phyloP scores from a whole-genome alignment of 495 filamentous ascomycete genomes.

The Aspergillus hancockii region DNA sequence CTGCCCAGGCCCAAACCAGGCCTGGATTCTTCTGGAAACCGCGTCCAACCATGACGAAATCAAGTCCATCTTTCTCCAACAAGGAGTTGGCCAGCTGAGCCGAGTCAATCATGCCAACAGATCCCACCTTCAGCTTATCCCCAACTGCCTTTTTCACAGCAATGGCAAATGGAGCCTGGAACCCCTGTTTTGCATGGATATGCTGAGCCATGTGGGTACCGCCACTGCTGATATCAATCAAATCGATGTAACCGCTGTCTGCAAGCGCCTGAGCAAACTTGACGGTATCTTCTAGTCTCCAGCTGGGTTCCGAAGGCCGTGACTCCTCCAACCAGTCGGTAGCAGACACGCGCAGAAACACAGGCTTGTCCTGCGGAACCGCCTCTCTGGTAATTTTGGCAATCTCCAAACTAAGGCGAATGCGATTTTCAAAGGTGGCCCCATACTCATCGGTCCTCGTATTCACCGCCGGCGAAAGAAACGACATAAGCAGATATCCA shows the following conservation, averaged over 20 bases:
- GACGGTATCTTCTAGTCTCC: slow-evolving; percentile 59
- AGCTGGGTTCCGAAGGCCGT: slow-evolving; percentile 45
- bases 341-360: slow-evolving; percentile 62
- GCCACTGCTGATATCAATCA: slow-evolving; percentile 64
- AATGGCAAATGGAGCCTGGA: slow-evolving; percentile 64
- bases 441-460: slow-evolving; percentile 62
- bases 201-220: slow-evolving; percentile 48
- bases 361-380: slow-evolving; percentile 62
- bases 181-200: slow-evolving; percentile 58
- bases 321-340: slow-evolving; percentile 61
- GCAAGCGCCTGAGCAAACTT: slow-evolving; percentile 54
- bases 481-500: slow-evolving; percentile 65
- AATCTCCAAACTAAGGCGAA: slow-evolving; percentile 56
- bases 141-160: slow-evolving; percentile 61
- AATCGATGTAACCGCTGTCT: slow-evolving; percentile 54
- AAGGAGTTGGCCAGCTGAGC: slow-evolving; percentile 57
- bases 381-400: slow-evolving; percentile 51
- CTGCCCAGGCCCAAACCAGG: slow-evolving; percentile 66
- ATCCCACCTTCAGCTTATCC: slow-evolving; percentile 54
- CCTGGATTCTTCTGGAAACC: slow-evolving; percentile 71
- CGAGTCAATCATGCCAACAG: slow-evolving; percentile 63
- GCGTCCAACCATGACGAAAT: slow-evolving; percentile 62
- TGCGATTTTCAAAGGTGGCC: slow-evolving; percentile 63
- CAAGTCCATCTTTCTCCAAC: slow-evolving; percentile 59
- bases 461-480: slow-evolving; percentile 63